A percentile compares a stretch with the other conserved stretches of the same genome.
Conservation (phyloP, 116 monocot species). For the Phalaenopsis hybrid region DNA sequence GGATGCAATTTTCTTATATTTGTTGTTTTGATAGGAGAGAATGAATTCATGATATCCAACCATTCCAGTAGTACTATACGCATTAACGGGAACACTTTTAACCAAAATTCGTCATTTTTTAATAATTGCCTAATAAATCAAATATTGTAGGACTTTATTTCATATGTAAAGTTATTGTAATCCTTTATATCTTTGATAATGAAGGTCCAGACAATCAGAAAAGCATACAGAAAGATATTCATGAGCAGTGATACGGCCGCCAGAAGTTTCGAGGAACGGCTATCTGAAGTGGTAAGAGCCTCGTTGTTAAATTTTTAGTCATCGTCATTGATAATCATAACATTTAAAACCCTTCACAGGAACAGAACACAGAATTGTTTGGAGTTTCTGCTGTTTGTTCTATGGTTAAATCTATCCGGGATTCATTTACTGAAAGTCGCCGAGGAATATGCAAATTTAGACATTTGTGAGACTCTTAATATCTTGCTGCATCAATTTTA, state of each 20-base stretch:
- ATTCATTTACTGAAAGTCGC: conserved; percentile 46
- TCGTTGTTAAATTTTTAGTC: neutral
- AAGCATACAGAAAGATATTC: conserved; percentile 56
- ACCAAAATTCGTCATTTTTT: neutral
- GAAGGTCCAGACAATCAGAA: conserved; percentile 58
- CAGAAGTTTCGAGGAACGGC: conserved; percentile 38
- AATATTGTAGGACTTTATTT: neutral
- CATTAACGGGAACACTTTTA: no score
- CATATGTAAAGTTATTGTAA: neutral
- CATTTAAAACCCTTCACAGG: conserved; percentile 27
- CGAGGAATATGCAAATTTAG: conserved; percentile 65
- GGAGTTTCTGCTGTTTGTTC: conserved; percentile 28
- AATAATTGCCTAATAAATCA: neutral
- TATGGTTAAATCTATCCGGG: conserved; percentile 67
- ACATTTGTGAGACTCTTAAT: neutral
- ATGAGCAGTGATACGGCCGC: conserved; percentile 22
- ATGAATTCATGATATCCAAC: no score
- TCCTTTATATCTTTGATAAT: conserved; percentile 4
- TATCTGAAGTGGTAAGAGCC: conserved; percentile 57
- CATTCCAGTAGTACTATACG: no score
- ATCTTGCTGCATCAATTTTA: no score
- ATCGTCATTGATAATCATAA: neutral
- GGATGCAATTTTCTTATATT: no score
- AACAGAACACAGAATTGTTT: conserved; percentile 34
- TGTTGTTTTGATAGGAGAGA: no score